Conservation (phyloP, 148 eudicot genomes). For the Amaranthus cruentus region DNA sequence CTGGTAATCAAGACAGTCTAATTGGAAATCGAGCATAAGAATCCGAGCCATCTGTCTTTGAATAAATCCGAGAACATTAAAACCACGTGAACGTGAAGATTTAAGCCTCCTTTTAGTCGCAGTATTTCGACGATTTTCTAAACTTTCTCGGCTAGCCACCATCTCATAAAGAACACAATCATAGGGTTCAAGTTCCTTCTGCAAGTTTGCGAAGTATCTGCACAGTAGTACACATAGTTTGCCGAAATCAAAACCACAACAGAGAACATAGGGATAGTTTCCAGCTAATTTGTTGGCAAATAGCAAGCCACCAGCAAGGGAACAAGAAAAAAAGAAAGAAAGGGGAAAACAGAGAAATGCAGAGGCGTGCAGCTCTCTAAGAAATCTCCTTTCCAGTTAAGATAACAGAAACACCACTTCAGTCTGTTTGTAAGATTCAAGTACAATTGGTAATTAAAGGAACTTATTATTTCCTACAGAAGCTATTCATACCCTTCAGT, state of each 20-base stretch:
- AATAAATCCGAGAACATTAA: constrained; percentile 80
- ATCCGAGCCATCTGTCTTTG: constrained; percentile 89
- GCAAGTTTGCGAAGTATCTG: constrained; percentile 86
- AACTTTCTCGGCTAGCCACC: constrained; percentile 86
- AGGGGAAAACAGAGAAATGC: neutral
- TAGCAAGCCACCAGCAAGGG: neutral
- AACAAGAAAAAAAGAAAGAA: neutral
- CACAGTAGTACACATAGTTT: constrained; percentile 11
- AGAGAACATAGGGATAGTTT: neutral
- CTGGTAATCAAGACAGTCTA: constrained; percentile 90
- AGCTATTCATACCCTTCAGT: neutral
- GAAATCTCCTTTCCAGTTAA: neutral
- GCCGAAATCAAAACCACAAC: neutral
- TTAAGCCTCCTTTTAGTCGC: constrained; percentile 46
- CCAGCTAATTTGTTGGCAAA: neutral
- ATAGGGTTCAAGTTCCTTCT: constrained; percentile 74
- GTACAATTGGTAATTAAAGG: neutral
- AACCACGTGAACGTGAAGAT: constrained; percentile 57
- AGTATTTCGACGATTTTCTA: constrained; percentile 58
- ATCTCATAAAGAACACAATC: constrained; percentile 98
- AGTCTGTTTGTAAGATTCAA: neutral
- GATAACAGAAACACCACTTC: neutral
- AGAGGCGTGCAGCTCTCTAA: neutral
- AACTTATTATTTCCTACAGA: neutral
- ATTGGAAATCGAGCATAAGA: constrained; percentile 81